These are phyloP conservation scores for Paraconiothyrium sp. DNA, from an alignment of 2,329 filamentous ascomycete species.

Conservation along the genomic window DNA sequence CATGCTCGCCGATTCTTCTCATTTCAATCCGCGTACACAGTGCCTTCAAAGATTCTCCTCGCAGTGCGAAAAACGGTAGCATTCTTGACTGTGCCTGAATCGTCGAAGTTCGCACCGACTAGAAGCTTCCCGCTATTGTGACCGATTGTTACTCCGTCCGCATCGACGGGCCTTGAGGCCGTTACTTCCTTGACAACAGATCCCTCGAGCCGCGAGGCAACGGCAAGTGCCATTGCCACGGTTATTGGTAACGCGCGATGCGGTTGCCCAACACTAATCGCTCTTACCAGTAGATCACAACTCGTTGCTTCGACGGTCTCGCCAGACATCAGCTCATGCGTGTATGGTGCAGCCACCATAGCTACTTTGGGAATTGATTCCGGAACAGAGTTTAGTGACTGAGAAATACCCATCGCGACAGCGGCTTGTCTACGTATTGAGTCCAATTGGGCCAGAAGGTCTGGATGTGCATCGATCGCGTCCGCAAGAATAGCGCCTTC, in stretches of 20 bases:
- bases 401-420: constrained; percentile 63
- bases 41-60: constrained; percentile 36
- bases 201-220: constrained; percentile 34
- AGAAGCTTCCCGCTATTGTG: constrained; percentile 37
- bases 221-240: constrained; percentile 48
- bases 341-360: constrained; percentile 54
- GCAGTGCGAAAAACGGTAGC: constrained; percentile 38
- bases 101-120: constrained; percentile 32
- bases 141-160: constrained; percentile 33
- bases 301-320: constrained; percentile 33
- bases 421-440: constrained; percentile 61
- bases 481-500: constrained; percentile 60
- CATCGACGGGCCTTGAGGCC: constrained; percentile 21
- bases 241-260: constrained; percentile 51
- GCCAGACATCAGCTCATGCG: constrained; percentile 43
- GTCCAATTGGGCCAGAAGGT: constrained; percentile 60
- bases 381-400: constrained; percentile 52
- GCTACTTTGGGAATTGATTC: constrained; percentile 70
- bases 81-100: constrained; percentile 23
- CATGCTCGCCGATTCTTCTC: background rate
- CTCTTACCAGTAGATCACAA: constrained; percentile 45
- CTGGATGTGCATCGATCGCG: constrained; percentile 59
- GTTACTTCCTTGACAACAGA: constrained; percentile 29
- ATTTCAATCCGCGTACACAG: constrained; percentile 30
- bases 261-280: constrained; percentile 49